Percentiles rank a stretch among this genome's conserved stretches.
These are phyloP conservation scores for Suillus fuscotomentosus DNA, from an alignment of 768 basidiomycete genomes.

Conservation along the genomic window DNA sequence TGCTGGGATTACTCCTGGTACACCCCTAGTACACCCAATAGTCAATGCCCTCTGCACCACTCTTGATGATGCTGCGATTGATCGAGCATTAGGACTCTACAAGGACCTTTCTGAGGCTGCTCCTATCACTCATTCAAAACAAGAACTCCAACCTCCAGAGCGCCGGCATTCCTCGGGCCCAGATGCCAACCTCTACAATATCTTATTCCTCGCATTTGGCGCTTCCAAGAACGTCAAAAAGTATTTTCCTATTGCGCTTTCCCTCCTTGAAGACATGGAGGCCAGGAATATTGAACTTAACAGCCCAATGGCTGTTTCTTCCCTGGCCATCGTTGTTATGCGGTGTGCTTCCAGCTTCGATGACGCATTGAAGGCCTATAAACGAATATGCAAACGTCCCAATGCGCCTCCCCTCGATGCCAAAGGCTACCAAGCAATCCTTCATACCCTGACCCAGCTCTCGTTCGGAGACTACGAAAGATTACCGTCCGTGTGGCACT, in stretches of 20 bases:
- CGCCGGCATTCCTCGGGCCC: slow-evolving; percentile 41
- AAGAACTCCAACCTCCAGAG: slow-evolving; percentile 11
- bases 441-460: slow-evolving; percentile 61
- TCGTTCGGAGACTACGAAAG: slow-evolving; percentile 42
- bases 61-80: slow-evolving; percentile 43
- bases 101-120: slow-evolving; percentile 39
- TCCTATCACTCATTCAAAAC: slow-evolving; percentile 22
- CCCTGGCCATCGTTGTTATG: slow-evolving; percentile 67
- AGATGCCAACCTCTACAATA: slow-evolving; percentile 53
- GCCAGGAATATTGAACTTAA: slow-evolving; percentile 43
- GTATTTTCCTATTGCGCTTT: slow-evolving; percentile 45
- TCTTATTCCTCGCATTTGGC: slow-evolving; percentile 47
- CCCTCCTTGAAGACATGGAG: slow-evolving; percentile 69
- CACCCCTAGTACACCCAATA: slow-evolving; percentile 53
- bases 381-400: slow-evolving; percentile 29
- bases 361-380: slow-evolving; percentile 66
- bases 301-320: slow-evolving; percentile 44
- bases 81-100: slow-evolving; percentile 55
- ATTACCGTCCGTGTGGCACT: slow-evolving; percentile 48
- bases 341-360: slow-evolving; percentile 49
- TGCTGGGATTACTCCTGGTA: slow-evolving; percentile 46
- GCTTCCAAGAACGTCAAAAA: slow-evolving; percentile 45
- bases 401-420: slow-evolving; percentile 43
- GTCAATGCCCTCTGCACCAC: slow-evolving; percentile 48
- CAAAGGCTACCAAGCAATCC: slow-evolving; percentile 60